Evolutionary conservation across 495 filamentous ascomycete genomes (phyloP), one percentile per base, ranked within the genome.

Genomic region (Neurospora africana): DNA sequence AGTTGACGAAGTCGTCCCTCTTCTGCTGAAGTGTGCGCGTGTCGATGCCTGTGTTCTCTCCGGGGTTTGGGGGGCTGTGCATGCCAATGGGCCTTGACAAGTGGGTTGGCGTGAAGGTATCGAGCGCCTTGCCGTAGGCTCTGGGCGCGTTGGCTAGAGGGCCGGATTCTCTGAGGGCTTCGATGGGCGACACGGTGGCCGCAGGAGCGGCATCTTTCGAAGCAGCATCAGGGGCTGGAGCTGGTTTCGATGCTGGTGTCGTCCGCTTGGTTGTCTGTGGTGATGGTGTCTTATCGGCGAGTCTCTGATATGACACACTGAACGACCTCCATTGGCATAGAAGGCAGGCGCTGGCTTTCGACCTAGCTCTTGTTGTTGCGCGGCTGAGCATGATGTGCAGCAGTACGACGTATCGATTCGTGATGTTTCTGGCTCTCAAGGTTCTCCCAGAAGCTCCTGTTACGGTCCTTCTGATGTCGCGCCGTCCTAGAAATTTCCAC

Each of bases 61-160:
- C 93, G 38, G 89, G 83, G 40, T 82, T 73, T 0, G 95, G 95
- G 0, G 93, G 89, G n/a, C 86, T 77, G 8, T 82, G 79, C 69
- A 95, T 86, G 72, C 95, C 95, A 73, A 99, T 92, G 36, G 95
- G 95, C 33, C 92, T 88, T 68, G 87, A 82, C 21, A 98, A 86
- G 27, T 87, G 86, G 70, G 87, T 89, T 27, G 91, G 92, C 19
- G 85, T 87, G 79, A 91, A 91, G 40, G 86, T 78, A 17, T 86
- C 82, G 65, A 89, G 80, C 69, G 84, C 77, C 75, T 89, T 88
- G 75, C 88, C 86, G 68, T 87, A 87, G 5, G 80, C 75, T 53
- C 84, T 79, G 4, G 86, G 86, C n/a, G 84, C 86, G 70, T 84
- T 79, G 73, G 82, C 82, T 35, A 87, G 78, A 17, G 84, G 80